phyloP scores from a whole-genome alignment of 139 green algal species.

The Protoeuglena noctilucae region DNA sequence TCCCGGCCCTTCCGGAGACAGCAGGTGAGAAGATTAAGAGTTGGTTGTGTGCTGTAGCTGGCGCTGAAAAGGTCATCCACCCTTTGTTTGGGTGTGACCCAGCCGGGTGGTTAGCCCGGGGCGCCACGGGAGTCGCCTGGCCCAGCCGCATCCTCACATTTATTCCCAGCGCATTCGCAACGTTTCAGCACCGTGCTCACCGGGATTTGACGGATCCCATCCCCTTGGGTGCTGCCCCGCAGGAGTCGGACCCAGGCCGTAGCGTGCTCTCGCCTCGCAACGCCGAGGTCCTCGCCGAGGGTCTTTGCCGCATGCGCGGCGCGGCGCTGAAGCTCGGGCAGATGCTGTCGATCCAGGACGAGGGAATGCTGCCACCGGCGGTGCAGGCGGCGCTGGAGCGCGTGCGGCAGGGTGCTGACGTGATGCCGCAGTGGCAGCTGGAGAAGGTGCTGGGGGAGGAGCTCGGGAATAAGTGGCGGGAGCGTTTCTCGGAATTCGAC shows the following conservation, averaged over 20 bases:
- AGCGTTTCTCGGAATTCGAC: slow-evolving; percentile 53
- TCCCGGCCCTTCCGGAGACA: background rate
- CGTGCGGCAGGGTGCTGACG: slow-evolving; percentile 65
- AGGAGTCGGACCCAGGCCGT: slow-evolving; percentile 31
- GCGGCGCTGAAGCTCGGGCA: slow-evolving; percentile 91
- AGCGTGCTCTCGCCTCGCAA: background rate
- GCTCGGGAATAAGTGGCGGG: slow-evolving; percentile 56
- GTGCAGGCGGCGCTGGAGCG: slow-evolving; percentile 67
- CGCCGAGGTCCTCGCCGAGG: background rate
- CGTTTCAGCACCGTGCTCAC: slow-evolving; percentile 3
- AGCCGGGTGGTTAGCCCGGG: slow-evolving; percentile 5
- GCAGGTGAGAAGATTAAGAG: background rate
- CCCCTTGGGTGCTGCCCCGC: slow-evolving; percentile 81
- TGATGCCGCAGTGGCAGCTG: slow-evolving; percentile 82
- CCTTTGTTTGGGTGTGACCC: slow-evolving; percentile 4
- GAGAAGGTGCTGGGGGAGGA: slow-evolving; percentile 46
- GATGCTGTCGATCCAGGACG: slow-evolving; percentile 71
- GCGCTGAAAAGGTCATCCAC: background rate
- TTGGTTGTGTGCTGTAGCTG: background rate
- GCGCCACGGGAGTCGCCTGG: background rate
- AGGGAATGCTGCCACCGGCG: slow-evolving; percentile 13
- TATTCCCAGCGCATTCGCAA: background rate
- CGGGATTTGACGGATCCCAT: slow-evolving; percentile 39
- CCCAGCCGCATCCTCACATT: background rate
- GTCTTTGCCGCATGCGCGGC: slow-evolving; percentile 24